Evolutionary conservation across 257 asterid genomes (phyloP).

Genomic region (Solanum tacnaense): DNA sequence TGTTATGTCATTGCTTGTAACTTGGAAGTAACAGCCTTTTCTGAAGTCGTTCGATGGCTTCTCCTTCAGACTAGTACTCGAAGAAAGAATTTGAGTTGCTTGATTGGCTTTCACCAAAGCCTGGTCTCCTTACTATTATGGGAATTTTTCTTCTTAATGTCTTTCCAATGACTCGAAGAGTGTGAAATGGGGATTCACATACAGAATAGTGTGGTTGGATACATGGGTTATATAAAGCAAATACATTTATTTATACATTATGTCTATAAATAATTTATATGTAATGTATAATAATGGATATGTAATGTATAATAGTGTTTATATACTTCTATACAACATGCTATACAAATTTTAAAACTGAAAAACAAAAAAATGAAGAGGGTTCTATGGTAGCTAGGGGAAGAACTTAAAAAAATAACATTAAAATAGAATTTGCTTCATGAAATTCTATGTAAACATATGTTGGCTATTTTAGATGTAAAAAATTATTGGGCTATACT

Average conservation of each 20-base stretch:
- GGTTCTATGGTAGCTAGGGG: background rate
- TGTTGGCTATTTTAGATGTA: background rate
- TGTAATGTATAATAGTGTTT: background rate
- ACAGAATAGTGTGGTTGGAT: background rate
- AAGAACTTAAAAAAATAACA: background rate
- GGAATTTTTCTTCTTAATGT: background rate
- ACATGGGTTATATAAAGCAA: background rate
- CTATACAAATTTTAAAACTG: background rate
- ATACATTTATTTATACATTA: background rate
- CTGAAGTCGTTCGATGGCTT: conserved; percentile 23
- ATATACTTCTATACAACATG: background rate
- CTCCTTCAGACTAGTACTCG: conserved; percentile 44
- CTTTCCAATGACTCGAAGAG: background rate
- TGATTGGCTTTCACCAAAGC: conserved; percentile 43
- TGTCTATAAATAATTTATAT: background rate
- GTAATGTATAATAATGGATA: background rate
- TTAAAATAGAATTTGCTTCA: background rate
- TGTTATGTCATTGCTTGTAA: conserved; percentile 38
- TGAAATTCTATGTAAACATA: background rate
- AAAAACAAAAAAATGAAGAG: background rate
- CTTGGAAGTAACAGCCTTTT: conserved; percentile 33
- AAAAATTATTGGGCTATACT: background rate
- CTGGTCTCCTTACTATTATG: conserved; percentile 44
- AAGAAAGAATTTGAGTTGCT: conserved; percentile 44
- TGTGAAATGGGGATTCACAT: background rate